Percentiles rank a stretch among this genome's conserved stretches.
Conservation (phyloP, 768 basidiomycete species). For the Podaxis pistillaris region DNA sequence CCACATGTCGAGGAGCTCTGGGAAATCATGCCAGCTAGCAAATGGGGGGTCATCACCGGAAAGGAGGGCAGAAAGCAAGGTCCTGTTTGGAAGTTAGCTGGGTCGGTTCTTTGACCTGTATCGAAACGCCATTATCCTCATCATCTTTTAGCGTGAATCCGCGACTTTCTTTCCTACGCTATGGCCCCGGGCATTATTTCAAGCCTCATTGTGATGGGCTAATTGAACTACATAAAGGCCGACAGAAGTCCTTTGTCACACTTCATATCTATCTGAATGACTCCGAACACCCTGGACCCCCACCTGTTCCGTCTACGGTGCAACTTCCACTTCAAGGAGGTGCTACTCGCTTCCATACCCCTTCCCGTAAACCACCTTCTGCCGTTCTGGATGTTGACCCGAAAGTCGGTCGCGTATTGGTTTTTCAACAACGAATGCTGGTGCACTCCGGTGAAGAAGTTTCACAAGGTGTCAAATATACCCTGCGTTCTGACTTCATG, state of each 20-base stretch:
- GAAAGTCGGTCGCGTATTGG: conserved; percentile 15
- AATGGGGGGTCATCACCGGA: conserved; percentile 32
- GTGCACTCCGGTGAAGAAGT: conserved; percentile 35
- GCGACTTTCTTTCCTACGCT: conserved; percentile 41
- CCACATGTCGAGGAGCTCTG: conserved; percentile 33
- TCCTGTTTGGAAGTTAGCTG: conserved; percentile 32
- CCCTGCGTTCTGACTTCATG: conserved; percentile 24
- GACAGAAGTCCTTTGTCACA: conserved; percentile 39
- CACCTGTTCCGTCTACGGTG: background rate
- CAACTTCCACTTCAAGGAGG: conserved; percentile 28
- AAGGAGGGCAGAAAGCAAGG: conserved; percentile 26
- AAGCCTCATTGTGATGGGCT: conserved; percentile 39
- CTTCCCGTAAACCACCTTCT: conserved; percentile 34
- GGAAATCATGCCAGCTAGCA: conserved; percentile 26
- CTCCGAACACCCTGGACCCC: conserved; percentile 17
- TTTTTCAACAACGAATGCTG: conserved; percentile 23
- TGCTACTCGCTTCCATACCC: conserved; percentile 39
- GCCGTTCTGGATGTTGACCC: conserved; percentile 31
- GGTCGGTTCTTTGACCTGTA: conserved; percentile 23
- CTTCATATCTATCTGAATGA: conserved; percentile 42
- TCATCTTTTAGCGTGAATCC: conserved; percentile 29
- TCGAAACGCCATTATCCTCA: background rate
- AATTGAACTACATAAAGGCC: conserved; percentile 25
- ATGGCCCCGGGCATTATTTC: conserved; percentile 43
- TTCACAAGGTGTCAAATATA: conserved; percentile 31